Evolutionary conservation across 108 stramenopile genomes (phyloP), one percentile per base, ranked within the genome.

Genomic region (Tribonema minus): DNA sequence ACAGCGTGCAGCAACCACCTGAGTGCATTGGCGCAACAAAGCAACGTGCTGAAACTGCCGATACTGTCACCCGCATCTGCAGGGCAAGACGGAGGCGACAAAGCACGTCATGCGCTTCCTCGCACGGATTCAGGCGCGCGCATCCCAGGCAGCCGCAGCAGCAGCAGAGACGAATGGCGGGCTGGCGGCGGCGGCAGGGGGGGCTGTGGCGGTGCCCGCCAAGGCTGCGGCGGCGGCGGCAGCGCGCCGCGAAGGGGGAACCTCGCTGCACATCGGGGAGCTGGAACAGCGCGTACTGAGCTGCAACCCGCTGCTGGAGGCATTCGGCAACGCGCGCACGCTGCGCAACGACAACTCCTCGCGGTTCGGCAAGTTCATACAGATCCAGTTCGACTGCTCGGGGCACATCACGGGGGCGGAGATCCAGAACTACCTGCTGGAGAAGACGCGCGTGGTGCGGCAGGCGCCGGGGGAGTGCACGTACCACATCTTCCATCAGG

Each of bases 291-390:
- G 94, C 39, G 94, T 89, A 20, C 84, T 99, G 64, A 94, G 96
- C 82, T 89, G 92, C 15, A 99, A 99, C 84, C 98, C 98, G 36
- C 91, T 99, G 37, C 76, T 99, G 67, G 98, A 99, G 85, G 94
- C 96, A 39, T 98, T 98, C 82, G 98, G 98, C 23, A 99, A 99
- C 84, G 98, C 98, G 79, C 89, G 92, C 62, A 99, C 98, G 4
- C 88, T 98, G 12, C 86, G 96, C 66, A 99, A 99, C 87, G 96
- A 99, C 87, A 99, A 99, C 92, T 95, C 94, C 1, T 96, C 95
- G 1, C 95, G 98, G 29, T 99, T 99, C 83, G 98, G 98, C 35
- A 98, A 98, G 91, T 94, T 95, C 87, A 97, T 97, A 84, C 82
- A 73, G 67, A 83, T 89, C 26, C 70, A 88, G 58, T 88, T 88